Conservation (phyloP, 306 rosid species). For the Prunus campanulata region DNA sequence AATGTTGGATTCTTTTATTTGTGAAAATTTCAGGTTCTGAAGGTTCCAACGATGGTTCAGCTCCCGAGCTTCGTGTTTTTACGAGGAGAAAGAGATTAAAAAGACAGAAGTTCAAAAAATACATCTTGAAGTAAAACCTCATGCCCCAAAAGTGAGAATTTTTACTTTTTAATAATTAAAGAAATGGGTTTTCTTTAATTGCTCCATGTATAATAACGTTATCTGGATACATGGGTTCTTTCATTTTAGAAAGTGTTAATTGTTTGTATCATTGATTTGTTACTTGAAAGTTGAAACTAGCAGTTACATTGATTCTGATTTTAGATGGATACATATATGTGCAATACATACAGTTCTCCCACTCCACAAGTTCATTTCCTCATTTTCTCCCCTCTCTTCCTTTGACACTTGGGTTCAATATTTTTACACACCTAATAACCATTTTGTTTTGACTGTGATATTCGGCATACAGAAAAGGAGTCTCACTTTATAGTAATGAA, state of each 20-base stretch:
- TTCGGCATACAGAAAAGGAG: not conserved
- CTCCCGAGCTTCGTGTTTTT: slow-evolving; percentile 58
- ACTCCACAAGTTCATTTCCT: not conserved
- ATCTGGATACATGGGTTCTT: not conserved
- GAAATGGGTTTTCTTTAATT: not conserved
- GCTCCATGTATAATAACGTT: too few species aligned
- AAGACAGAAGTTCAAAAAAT: slow-evolving; percentile 20
- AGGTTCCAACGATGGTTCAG: slow-evolving; percentile 35
- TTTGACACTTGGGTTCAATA: not conserved
- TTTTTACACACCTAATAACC: not conserved
- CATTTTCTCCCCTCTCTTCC: not conserved
- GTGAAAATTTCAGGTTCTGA: slow-evolving; percentile 23
- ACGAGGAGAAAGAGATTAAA: slow-evolving; percentile 56
- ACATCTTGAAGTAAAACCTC: slow-evolving; percentile 17
- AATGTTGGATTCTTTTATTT: not conserved
- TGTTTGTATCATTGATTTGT: not conserved
- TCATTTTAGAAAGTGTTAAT: not conserved
- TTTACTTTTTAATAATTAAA: not conserved
- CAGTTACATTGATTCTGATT: not conserved
- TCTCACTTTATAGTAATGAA: not conserved
- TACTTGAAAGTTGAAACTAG: not conserved
- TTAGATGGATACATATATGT: not conserved
- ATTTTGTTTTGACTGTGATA: not conserved
- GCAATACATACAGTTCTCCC: not conserved
- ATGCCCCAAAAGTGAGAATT: slow-evolving; percentile 34